phyloP scores from a whole-genome alignment of 2,329 filamentous ascomycete species.

The Trichoderma guizhouense region DNA sequence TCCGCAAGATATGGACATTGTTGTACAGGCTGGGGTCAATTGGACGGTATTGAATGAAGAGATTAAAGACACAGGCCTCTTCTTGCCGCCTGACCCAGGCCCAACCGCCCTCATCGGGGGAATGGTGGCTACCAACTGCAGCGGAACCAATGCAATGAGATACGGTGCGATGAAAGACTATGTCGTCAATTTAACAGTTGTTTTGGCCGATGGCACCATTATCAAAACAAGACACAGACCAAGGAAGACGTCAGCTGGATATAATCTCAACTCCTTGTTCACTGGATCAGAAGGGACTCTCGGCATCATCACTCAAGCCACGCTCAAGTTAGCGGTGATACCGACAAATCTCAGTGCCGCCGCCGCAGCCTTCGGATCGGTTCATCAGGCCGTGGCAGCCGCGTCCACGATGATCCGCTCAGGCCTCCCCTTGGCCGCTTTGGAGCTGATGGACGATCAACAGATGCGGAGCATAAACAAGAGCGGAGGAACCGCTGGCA shows the following conservation, averaged over 20 bases:
- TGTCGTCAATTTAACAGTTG: constrained; percentile 68
- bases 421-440: constrained; percentile 63
- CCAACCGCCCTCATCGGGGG: constrained; percentile 57
- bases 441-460: constrained; percentile 62
- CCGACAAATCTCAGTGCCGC: constrained; percentile 64
- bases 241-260: constrained; percentile 67
- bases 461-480: constrained; percentile 68
- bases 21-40: constrained; percentile 65
- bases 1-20: constrained; percentile 67
- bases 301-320: constrained; percentile 67
- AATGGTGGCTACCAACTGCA: constrained; percentile 67
- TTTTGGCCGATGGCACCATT: constrained; percentile 62
- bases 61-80: constrained; percentile 60
- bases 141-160: constrained; percentile 56
- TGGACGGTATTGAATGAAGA: constrained; percentile 66
- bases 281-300: constrained; percentile 69
- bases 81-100: constrained; percentile 67
- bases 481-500: constrained; percentile 53
- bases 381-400: constrained; percentile 60
- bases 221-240: constrained; percentile 67
- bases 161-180: constrained; percentile 78
- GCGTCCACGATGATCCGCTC: constrained; percentile 62
- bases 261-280: constrained; percentile 67
- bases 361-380: constrained; percentile 56
- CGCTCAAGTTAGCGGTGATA: constrained; percentile 63